Evolutionary conservation across 306 rosid genomes (phyloP).

Genomic region (Pachyrhizus erosus): DNA sequence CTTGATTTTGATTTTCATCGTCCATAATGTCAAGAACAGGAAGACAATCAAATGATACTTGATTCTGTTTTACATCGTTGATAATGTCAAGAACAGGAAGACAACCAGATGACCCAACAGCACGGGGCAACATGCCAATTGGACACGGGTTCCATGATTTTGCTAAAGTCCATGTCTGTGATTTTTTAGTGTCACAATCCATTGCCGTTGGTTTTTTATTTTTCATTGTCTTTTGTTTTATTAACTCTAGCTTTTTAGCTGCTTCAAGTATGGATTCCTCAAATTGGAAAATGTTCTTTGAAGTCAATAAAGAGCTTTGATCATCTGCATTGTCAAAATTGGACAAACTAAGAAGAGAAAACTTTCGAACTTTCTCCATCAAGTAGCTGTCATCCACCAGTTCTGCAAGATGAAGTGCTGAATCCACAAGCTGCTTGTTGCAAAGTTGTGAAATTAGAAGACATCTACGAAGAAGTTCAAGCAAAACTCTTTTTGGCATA

Average conservation of each 20-base stretch:
- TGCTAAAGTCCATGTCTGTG: constrained; percentile 67
- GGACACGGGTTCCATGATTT: constrained; percentile 91
- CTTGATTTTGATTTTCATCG: constrained; percentile 26
- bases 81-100: constrained; percentile 65
- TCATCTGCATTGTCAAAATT: constrained; percentile 48
- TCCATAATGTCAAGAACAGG: constrained; percentile 60
- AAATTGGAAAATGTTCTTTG: constrained; percentile 46
- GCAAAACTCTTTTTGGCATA: constrained; percentile 57
- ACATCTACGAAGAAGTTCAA: constrained; percentile 68
- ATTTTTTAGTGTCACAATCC: constrained; percentile 40
- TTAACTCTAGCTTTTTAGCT: constrained; percentile 62
- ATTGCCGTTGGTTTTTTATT: constrained; percentile 36
- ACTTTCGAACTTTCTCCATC: constrained; percentile 56
- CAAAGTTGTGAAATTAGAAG: constrained; percentile 62
- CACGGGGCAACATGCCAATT: constrained; percentile 86
- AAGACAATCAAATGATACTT: constrained; percentile 49
- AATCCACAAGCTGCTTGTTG: constrained; percentile 68
- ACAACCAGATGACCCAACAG: constrained; percentile 68
- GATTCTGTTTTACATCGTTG: constrained; percentile 29
- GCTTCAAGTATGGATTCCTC: constrained; percentile 66
- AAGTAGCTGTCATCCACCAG: constrained; percentile 58
- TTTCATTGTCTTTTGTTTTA: constrained; percentile 58
- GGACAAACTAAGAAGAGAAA: constrained; percentile 51
- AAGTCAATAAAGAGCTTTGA: constrained; percentile 42
- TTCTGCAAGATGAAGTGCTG: constrained; percentile 64